Conservation (phyloP, 75 land plant genomes). For the Sequoiadendron giganteum region DNA sequence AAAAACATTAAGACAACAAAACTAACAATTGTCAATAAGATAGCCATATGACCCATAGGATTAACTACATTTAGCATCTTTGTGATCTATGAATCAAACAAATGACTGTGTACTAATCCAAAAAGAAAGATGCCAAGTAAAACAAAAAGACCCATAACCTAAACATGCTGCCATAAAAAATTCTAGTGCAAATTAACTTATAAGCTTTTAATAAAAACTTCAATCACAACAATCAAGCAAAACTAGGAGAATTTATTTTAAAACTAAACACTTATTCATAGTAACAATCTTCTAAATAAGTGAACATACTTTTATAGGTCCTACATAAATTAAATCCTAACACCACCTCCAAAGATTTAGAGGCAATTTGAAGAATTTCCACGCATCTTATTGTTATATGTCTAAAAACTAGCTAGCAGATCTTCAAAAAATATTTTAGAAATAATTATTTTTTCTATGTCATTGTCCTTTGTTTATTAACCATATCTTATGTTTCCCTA, state of each 20-base stretch:
- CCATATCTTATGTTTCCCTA: not conserved
- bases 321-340: not conserved
- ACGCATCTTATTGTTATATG: not conserved
- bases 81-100: not conserved
- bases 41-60: not conserved
- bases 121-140: not conserved
- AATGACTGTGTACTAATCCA: not conserved
- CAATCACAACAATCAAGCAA: not conserved
- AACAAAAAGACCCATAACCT: not conserved
- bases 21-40: not conserved
- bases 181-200: not conserved
- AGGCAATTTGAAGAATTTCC: not conserved
- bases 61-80: not conserved
- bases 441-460: not conserved
- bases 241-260: not conserved
- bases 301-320: not conserved
- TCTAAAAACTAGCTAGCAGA: not conserved
- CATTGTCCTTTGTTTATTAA: no score
- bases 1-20: not conserved
- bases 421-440: not conserved
- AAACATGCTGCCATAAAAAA: not conserved
- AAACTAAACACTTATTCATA: not conserved
- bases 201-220: not conserved
- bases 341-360: not conserved
- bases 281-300: not conserved